phyloP scores from a whole-genome alignment of 148 eudicot genomes.

The Rhododendron simsii region DNA sequence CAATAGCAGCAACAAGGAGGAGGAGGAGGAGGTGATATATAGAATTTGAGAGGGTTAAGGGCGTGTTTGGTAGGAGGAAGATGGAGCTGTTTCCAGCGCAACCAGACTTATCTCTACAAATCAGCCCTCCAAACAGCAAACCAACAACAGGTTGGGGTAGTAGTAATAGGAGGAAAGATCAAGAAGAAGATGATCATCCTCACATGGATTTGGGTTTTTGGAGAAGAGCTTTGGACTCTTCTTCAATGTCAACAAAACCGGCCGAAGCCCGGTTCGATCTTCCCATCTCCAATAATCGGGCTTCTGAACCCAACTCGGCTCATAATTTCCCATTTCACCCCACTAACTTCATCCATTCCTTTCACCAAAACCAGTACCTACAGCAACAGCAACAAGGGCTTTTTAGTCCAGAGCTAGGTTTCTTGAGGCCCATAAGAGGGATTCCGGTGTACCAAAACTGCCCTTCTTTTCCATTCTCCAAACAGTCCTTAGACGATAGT shows the following conservation, averaged over 20 bases:
- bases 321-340: neutral
- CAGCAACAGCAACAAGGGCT: slow-evolving; percentile 26
- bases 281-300: slow-evolving; percentile 26
- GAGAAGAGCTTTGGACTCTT: slow-evolving; percentile 50
- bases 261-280: slow-evolving; percentile 22
- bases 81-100: slow-evolving; percentile 98
- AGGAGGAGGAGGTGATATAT: neutral
- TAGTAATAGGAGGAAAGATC: slow-evolving; percentile 16
- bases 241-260: slow-evolving; percentile 16
- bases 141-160: slow-evolving; percentile 31
- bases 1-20: neutral
- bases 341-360: slow-evolving; percentile 18
- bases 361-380: slow-evolving; percentile 11
- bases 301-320: neutral
- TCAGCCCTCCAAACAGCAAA: slow-evolving; percentile 74
- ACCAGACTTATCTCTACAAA: slow-evolving; percentile 89
- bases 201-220: slow-evolving; percentile 49
- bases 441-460: slow-evolving; percentile 80
- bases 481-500: neutral
- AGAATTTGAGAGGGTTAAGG: neutral
- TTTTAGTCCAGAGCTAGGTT: slow-evolving; percentile 32
- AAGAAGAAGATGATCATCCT: slow-evolving; percentile 4
- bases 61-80: slow-evolving; percentile 8
- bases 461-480: slow-evolving; percentile 43
- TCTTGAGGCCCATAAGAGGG: slow-evolving; percentile 76